phyloP scores from a whole-genome alignment of 2,329 filamentous ascomycete genomes.

The Amphichorda felina region DNA sequence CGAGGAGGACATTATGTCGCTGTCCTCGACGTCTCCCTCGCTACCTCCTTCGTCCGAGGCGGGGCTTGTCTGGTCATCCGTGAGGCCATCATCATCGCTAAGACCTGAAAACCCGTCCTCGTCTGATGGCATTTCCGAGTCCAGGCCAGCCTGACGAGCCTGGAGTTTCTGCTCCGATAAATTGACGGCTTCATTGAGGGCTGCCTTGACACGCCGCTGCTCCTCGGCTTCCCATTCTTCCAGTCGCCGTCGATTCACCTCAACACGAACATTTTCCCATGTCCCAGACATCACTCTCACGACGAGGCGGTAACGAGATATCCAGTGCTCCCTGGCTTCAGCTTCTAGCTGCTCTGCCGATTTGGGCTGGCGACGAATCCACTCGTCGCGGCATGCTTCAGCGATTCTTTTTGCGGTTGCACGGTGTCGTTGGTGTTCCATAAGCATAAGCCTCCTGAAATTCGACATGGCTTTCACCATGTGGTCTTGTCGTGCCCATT shows the following conservation, averaged over 20 bases:
- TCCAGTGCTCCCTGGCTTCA: conserved; percentile 59
- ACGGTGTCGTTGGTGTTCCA: conserved; percentile 69
- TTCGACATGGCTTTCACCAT: conserved; percentile 67
- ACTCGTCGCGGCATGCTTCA: conserved; percentile 64
- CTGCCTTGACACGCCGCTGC: conserved; percentile 52
- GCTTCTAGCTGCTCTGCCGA: conserved; percentile 69
- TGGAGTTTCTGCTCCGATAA: conserved; percentile 58
- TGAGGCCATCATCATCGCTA: conserved; percentile 30
- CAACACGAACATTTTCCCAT: conserved; percentile 52
- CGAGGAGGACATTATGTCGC: conserved; percentile 47
- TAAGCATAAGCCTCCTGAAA: conserved; percentile 68
- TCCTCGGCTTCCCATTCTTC: conserved; percentile 55
- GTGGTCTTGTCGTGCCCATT: conserved; percentile 84
- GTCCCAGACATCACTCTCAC: conserved; percentile 43
- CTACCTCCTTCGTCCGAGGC: conserved; percentile 25
- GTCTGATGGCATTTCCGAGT: conserved; percentile 36
- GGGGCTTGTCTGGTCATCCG: conserved; percentile 19
- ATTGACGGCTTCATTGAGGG: conserved; percentile 62
- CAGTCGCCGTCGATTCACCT: conserved; percentile 48
- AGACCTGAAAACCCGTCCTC: conserved; percentile 32
- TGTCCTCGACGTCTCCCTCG: conserved; percentile 28
- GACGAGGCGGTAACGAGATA: conserved; percentile 60
- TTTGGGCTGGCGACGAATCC: conserved; percentile 62
- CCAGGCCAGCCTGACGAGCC: conserved; percentile 41
- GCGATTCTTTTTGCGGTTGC: conserved; percentile 70